phyloP scores from a whole-genome alignment of 106 monocot species.

The Acanthochlamys bracteata region DNA sequence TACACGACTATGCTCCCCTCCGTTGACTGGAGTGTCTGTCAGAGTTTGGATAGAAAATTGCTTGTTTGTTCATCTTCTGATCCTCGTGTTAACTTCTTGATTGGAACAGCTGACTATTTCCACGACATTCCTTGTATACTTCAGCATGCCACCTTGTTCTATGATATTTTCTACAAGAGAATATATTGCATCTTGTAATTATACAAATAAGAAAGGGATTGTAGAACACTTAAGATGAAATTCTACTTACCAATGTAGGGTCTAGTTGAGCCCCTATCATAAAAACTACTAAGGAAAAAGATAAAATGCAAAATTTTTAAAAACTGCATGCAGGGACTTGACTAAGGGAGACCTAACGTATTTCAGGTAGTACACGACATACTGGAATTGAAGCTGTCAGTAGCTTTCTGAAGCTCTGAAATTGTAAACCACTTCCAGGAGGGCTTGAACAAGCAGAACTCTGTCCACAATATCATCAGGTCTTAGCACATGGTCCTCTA shows the following conservation, averaged over 20 bases:
- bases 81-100: constrained; percentile 45
- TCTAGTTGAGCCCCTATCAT: too few relatives aligned
- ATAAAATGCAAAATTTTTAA: too few relatives aligned
- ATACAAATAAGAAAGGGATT: not conserved
- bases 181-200: not conserved
- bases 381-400: constrained; percentile 62
- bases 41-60: constrained; percentile 46
- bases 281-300: too few relatives aligned
- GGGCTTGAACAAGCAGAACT: constrained; percentile 26
- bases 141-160: constrained; percentile 70
- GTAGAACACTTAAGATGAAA: not conserved
- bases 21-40: too few relatives aligned
- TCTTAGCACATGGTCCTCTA: not conserved
- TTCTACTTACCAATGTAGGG: too few relatives aligned
- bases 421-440: constrained; percentile 50
- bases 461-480: not conserved
- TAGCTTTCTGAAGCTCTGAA: constrained; percentile 48
- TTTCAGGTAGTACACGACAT: not conserved
- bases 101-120: constrained; percentile 45
- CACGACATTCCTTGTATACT: constrained; percentile 59
- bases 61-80: constrained; percentile 29
- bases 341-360: not conserved
- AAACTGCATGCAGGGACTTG: not conserved
- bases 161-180: constrained; percentile 54
- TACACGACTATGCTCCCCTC: too few relatives aligned